These are phyloP conservation scores for Lithospermum erythrorhizon DNA, from an alignment of 257 asterid species.

Conservation along the genomic window DNA sequence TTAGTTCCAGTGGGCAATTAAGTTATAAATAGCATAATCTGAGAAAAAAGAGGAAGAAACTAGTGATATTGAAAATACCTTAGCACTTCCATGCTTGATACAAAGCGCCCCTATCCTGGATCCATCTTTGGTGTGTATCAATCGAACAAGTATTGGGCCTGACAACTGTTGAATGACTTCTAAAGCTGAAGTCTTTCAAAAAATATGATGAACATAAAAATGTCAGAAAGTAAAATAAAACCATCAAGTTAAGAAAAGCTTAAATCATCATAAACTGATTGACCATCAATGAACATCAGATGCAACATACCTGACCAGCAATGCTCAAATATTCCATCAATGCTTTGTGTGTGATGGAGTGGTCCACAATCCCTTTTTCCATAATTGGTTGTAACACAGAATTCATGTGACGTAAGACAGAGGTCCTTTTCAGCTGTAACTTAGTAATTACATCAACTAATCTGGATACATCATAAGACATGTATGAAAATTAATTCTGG, in stretches of 20 bases:
- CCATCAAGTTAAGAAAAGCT: background rate
- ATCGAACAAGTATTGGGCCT: conserved; percentile 53
- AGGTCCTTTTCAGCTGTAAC: conserved; percentile 55
- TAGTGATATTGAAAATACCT: conserved; percentile 34
- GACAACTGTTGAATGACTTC: conserved; percentile 69
- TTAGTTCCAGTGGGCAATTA: background rate
- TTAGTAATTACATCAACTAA: conserved; percentile 68
- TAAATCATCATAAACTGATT: background rate
- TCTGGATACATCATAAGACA: conserved; percentile 23
- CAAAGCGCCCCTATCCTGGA: conserved; percentile 67
- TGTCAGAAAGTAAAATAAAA: background rate
- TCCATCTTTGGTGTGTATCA: conserved; percentile 90
- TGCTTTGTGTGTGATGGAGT: conserved; percentile 80
- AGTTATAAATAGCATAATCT: background rate
- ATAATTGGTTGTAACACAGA: conserved; percentile 71
- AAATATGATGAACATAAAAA: conserved; percentile 22
- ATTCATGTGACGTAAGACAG: conserved; percentile 82
- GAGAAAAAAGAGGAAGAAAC: background rate
- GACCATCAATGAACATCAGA: conserved; percentile 1
- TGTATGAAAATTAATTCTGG: background rate
- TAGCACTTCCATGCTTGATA: conserved; percentile 82
- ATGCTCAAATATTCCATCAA: conserved; percentile 60
- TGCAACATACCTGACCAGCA: conserved; percentile 57
- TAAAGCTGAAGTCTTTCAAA: conserved; percentile 72
- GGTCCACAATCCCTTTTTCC: conserved; percentile 89